These are phyloP conservation scores for Trichopus zeylanicus DNA, from an alignment of 116 monocot genomes.

Conservation along the genomic window DNA sequence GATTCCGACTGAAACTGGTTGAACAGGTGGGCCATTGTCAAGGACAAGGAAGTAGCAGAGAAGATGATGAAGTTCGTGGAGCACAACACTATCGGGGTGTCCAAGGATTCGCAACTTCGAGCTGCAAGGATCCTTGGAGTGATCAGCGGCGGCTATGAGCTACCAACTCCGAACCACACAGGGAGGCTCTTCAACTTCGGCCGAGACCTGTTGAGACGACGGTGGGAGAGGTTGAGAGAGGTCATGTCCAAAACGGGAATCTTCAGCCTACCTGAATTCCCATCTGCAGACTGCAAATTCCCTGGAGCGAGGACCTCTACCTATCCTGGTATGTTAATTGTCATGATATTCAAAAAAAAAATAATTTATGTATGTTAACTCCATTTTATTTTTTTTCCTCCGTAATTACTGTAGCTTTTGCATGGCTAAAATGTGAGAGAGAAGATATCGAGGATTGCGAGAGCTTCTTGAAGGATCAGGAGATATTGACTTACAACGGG, in stretches of 20 bases:
- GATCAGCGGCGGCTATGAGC: slow-evolving; percentile 64
- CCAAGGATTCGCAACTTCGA: slow-evolving; percentile 91
- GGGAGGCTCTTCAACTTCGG: slow-evolving; percentile 59
- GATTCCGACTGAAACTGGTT: neutral
- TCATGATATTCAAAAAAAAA: neutral
- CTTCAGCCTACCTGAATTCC: slow-evolving; percentile 65
- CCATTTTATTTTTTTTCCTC: neutral
- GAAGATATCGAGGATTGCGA: slow-evolving; percentile 42
- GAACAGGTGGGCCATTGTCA: slow-evolving; percentile 83
- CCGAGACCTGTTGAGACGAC: slow-evolving; percentile 23
- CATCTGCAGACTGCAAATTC: slow-evolving; percentile 50
- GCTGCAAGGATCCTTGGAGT: slow-evolving; percentile 63
- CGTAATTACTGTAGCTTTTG: slow-evolving; percentile 77
- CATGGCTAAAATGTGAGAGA: slow-evolving; percentile 68
- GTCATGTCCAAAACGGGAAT: slow-evolving; percentile 18
- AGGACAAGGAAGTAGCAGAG: slow-evolving; percentile 55
- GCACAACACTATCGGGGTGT: slow-evolving; percentile 85
- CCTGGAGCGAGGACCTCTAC: slow-evolving; percentile 21
- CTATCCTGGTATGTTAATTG: slow-evolving; percentile 50
- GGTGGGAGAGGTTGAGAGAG: slow-evolving; percentile 64
- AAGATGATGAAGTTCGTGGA: slow-evolving; percentile 80
- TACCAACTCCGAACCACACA: neutral
- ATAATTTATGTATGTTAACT: neutral
- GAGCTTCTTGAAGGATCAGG: slow-evolving; percentile 30
- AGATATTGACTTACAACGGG: slow-evolving; percentile 48